Evolutionary conservation across 805 yeast genomes (phyloP).

Genomic region (Pichia cephalocereana): DNA sequence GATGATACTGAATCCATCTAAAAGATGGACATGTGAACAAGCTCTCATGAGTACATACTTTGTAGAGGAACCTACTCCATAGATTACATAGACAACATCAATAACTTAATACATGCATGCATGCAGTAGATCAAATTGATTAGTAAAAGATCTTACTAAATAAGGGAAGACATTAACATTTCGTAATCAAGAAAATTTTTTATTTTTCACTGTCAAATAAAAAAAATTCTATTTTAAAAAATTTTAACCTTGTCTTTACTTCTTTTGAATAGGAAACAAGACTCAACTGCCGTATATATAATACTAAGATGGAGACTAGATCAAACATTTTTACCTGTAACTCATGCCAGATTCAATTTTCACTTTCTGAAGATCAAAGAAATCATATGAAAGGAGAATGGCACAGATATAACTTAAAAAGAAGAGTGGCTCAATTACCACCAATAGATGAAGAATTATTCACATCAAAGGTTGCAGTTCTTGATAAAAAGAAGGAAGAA

Average conservation of each 20-base stretch:
- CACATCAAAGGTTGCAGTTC: slow-evolving; percentile 20
- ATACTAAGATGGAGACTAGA: slow-evolving; percentile 5
- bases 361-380: slow-evolving; percentile 75
- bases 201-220: not conserved
- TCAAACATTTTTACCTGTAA: slow-evolving; percentile 54
- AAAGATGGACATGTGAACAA: slow-evolving; percentile 53
- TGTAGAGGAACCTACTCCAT: slow-evolving; percentile 61
- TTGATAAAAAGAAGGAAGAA: slow-evolving; percentile 20
- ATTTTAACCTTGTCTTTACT: too few relatives aligned
- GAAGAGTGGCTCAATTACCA: slow-evolving; percentile 80
- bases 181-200: not conserved
- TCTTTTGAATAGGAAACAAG: too few relatives aligned
- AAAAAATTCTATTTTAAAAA: too few relatives aligned
- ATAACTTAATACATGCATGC: too few relatives aligned
- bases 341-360: slow-evolving; percentile 77
- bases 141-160: too few relatives aligned
- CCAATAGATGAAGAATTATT: slow-evolving; percentile 38
- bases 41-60: slow-evolving; percentile 65
- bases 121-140: too few relatives aligned
- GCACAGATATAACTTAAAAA: slow-evolving; percentile 93
- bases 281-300: too few relatives aligned
- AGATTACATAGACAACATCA: too few relatives aligned
- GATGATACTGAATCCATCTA: slow-evolving; percentile 71
- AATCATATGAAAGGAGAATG: slow-evolving; percentile 95
- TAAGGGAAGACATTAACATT: too few relatives aligned